Conservation (phyloP, 495 filamentous ascomycete species). For the Aspergillus indologenus region DNA sequence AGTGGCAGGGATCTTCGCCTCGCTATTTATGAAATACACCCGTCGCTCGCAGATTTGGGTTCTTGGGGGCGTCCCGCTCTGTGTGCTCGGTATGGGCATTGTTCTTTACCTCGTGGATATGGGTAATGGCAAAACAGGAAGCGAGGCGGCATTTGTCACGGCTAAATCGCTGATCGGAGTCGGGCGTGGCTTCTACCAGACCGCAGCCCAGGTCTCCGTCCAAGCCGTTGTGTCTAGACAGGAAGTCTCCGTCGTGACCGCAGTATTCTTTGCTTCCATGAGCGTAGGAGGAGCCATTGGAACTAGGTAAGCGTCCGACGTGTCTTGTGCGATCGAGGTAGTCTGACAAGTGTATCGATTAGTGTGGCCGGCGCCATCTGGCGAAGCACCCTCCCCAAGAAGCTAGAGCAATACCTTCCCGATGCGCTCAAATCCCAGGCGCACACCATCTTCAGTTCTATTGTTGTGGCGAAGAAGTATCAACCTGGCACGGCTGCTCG, state of each 20-base stretch:
- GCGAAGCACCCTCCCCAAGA: slow-evolving; percentile 23
- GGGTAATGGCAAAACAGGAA: slow-evolving; percentile 20
- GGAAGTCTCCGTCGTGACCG: slow-evolving; percentile 26
- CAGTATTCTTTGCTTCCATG: slow-evolving; percentile 27
- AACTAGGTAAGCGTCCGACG: slow-evolving; percentile 16
- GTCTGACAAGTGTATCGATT: not conserved
- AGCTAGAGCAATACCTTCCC: slow-evolving; percentile 19
- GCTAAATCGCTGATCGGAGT: slow-evolving; percentile 24
- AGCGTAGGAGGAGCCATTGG: slow-evolving; percentile 27
- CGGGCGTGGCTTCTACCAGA: slow-evolving; percentile 28
- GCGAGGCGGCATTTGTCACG: slow-evolving; percentile 23
- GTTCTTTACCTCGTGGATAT: slow-evolving; percentile 26
- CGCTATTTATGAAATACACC: slow-evolving; percentile 28
- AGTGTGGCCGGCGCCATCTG: slow-evolving; percentile 30
- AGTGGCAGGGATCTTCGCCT: slow-evolving; percentile 23
- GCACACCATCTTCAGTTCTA: slow-evolving; percentile 21
- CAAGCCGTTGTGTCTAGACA: slow-evolving; percentile 20
- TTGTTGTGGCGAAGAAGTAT: slow-evolving; percentile 22
- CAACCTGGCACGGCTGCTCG: slow-evolving; percentile 16
- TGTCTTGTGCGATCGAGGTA: not conserved
- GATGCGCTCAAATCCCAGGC: slow-evolving; percentile 20
- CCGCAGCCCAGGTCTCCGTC: slow-evolving; percentile 25
- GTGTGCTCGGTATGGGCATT: slow-evolving; percentile 25
- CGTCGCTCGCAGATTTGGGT: slow-evolving; percentile 27
- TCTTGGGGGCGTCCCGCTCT: slow-evolving; percentile 22